Evolutionary conservation across 257 asterid species (phyloP), one percentile per base, ranked within the genome.

Genomic region (Solanum virginianum): DNA sequence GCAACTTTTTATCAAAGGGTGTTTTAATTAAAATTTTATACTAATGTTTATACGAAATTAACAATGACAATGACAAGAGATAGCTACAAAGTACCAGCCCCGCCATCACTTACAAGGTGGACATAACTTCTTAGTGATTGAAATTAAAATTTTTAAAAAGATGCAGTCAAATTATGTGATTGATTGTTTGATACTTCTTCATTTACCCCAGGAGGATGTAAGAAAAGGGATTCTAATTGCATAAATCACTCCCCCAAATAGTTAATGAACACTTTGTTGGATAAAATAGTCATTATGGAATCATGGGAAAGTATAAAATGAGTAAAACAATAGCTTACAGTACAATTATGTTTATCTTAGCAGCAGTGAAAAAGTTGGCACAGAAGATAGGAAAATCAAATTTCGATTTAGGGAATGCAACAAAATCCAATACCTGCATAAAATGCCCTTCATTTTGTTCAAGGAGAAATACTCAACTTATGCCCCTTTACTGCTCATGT

Each of bases 321-420:
- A 49, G 29, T 49, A 47, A 74, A 77, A 51, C 2, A 77, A 77
- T 26, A 51, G 88, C 98, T 89, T 93, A 95, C 99, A 96, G 83
- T 41, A 96, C 97, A 85, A 94, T 89, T 84, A 96, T 96, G 89
- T 92, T 94, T 87, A 86, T 91, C 88, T 62, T 88, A 55, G 92
- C 84, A 41, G 98, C 87, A 83, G 95, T 85, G 88, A 94, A 96
- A 86, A 94, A 91, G 92, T 94, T 96, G 87, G 98, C 99, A 92
- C 99, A 96, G 85, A 96, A 96, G 56, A 96, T 94, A 15, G 99
- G 99, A 85, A 96, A 93, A 92, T 93, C 98, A 86, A 91, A 94
- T 89, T 94, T 95, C 54, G 92, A 89, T 87, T 89, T 89, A n/a
- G 99, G 99, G 70, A 96, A 93, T 69, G 92, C 93, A 62, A 97